phyloP scores from a whole-genome alignment of 345 rosid species.

The Euphorbia pulcherrima region DNA sequence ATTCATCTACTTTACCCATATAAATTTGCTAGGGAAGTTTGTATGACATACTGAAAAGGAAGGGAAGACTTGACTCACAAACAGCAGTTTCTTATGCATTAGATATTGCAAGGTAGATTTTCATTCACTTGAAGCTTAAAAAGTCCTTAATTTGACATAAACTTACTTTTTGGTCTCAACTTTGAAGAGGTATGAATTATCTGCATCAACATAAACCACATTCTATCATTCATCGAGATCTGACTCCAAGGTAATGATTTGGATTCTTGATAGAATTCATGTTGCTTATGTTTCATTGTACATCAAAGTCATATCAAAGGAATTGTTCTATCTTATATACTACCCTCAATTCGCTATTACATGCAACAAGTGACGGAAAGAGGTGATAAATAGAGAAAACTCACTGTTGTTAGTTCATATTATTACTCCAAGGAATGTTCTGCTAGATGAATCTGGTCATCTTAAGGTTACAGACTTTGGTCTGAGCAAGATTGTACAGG shows the following conservation, averaged over 20 bases:
- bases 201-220: conserved; percentile 62
- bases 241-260: conserved; percentile 53
- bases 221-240: conserved; percentile 56
- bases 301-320: background rate
- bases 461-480: conserved; percentile 70
- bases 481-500: conserved; percentile 56
- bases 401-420: background rate
- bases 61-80: conserved; percentile 45
- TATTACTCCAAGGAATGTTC: conserved; percentile 38
- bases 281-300: background rate
- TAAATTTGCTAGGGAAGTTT: conserved; percentile 48
- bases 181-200: conserved; percentile 66
- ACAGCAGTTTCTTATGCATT: conserved; percentile 55
- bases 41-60: conserved; percentile 50
- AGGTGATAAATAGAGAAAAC: background rate
- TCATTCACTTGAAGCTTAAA: conserved; percentile 4
- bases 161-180: background rate
- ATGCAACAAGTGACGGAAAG: background rate
- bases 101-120: conserved; percentile 58
- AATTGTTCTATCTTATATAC: background rate
- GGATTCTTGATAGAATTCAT: conserved; percentile 2
- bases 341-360: background rate
- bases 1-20: conserved; percentile 15
- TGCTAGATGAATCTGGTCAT: conserved; percentile 59
- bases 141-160: background rate